Conservation (phyloP, 495 filamentous ascomycete species). For the Talaromyces stipitatus region DNA sequence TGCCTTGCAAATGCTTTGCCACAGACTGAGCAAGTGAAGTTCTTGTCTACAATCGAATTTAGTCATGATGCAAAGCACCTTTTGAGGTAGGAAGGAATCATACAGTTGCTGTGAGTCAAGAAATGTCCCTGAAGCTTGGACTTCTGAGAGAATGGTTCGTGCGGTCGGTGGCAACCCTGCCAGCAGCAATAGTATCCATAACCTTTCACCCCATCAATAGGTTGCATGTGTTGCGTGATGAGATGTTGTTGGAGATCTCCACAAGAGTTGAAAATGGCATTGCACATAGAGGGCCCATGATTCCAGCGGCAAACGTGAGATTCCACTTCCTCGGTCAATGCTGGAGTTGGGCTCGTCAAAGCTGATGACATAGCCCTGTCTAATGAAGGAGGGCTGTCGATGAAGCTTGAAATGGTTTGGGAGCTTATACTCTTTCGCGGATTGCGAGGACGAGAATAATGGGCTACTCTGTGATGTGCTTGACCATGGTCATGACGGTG, state of each 20-base stretch:
- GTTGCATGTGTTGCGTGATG: constrained; percentile 29
- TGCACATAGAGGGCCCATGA: constrained; percentile 25
- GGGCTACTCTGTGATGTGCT: constrained; percentile 22
- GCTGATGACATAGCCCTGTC: constrained; percentile 31
- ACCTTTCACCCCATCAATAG: constrained; percentile 35
- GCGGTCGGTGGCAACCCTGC: constrained; percentile 37
- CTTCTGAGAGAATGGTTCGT: constrained; percentile 42
- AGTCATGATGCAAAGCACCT: neutral
- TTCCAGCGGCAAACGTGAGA: constrained; percentile 34
- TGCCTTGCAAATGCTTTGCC: constrained; percentile 40
- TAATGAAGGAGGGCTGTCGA: constrained; percentile 37
- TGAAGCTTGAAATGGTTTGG: constrained; percentile 30
- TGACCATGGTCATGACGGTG: constrained; percentile 29
- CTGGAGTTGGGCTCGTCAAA: constrained; percentile 35
- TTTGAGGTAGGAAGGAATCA: neutral
- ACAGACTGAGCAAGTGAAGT: constrained; percentile 38
- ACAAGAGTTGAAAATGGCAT: constrained; percentile 25
- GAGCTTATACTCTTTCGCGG: constrained; percentile 38
- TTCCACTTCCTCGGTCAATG: constrained; percentile 26
- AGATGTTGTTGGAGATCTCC: constrained; percentile 39
- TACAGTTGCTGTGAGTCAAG: constrained; percentile 42
- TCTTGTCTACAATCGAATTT: constrained; percentile 28
- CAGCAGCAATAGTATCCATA: constrained; percentile 43
- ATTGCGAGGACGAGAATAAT: constrained; percentile 28
- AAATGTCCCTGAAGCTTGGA: constrained; percentile 45